phyloP scores from a whole-genome alignment of 768 basidiomycete genomes.

The Russula sp. region DNA sequence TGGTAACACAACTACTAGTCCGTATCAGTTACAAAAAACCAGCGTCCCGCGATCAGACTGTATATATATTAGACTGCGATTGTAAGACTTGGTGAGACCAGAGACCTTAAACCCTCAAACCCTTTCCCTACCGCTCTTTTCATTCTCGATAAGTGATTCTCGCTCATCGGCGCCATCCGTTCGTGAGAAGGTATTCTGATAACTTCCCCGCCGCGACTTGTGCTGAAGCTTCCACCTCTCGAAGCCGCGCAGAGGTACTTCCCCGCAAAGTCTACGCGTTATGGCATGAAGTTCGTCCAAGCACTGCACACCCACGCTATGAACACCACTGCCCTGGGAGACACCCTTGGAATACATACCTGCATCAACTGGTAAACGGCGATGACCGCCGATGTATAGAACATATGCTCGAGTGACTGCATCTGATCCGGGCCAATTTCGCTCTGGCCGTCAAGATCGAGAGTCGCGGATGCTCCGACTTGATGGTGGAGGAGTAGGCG shows the following conservation, averaged over 20 bases:
- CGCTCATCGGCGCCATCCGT: not conserved
- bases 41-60: too few species aligned
- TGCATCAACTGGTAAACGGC: constrained; percentile 15
- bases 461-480: not conserved
- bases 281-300: constrained; percentile 16
- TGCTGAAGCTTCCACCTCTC: constrained; percentile 12
- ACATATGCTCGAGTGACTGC: constrained; percentile 19
- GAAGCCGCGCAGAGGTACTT: constrained; percentile 17
- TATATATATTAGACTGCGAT: too few species aligned
- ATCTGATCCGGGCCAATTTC: constrained; percentile 11
- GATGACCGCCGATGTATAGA: constrained; percentile 18
- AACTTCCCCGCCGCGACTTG: constrained; percentile 1
- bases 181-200: constrained; percentile 11
- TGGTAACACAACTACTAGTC: too few species aligned
- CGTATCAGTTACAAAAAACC: too few species aligned
- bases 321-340: not conserved
- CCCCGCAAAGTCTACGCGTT: constrained; percentile 18
- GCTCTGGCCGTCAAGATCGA: not conserved
- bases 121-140: constrained; percentile 2
- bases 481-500: constrained; percentile 16
- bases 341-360: constrained; percentile 1
- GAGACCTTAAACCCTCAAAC: not conserved
- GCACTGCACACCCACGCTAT: constrained; percentile 6
- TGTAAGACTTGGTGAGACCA: not conserved
- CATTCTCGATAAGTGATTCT: not conserved